Conservation (phyloP, 1,139 yeast species). For the Suzukiozyma palmioleophila region DNA sequence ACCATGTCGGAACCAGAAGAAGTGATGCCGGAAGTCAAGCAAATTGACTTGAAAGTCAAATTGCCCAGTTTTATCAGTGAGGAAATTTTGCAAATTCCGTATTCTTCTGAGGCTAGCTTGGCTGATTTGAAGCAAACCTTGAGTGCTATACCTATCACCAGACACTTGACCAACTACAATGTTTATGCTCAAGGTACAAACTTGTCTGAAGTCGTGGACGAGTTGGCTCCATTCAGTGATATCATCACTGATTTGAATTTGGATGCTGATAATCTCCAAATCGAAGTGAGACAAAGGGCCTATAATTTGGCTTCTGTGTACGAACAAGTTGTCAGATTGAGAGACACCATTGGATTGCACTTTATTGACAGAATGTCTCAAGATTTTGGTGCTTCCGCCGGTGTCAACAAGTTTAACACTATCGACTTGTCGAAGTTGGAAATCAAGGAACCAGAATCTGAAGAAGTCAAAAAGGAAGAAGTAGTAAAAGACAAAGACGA, state of each 20-base stretch:
- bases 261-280: conserved; percentile 16
- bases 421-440: conserved; percentile 25
- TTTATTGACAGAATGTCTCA: conserved; percentile 30
- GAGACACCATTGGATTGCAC: conserved; percentile 44
- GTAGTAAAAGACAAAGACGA: conserved; percentile 8
- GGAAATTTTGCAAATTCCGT: conserved; percentile 12
- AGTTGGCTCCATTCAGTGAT: conserved; percentile 28
- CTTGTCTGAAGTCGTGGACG: conserved; percentile 31
- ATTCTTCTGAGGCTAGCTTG: conserved; percentile 42
- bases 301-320: conserved; percentile 37
- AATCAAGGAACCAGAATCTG: conserved; percentile 7
- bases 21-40: conserved; percentile 13
- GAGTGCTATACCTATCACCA: conserved; percentile 48
- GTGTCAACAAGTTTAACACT: conserved; percentile 26
- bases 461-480: conserved; percentile 7
- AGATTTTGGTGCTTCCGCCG: conserved; percentile 23
- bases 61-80: conserved; percentile 28
- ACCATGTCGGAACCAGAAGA: conserved; percentile 7
- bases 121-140: conserved; percentile 59
- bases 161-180: conserved; percentile 59
- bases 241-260: conserved; percentile 22
- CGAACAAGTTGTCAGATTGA: conserved; percentile 38
- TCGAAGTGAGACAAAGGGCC: conserved; percentile 28
- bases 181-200: conserved; percentile 35
- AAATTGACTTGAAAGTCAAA: conserved; percentile 25